These are phyloP conservation scores for Mycena galericulata DNA, from an alignment of 768 basidiomycete species.

Conservation along the genomic window DNA sequence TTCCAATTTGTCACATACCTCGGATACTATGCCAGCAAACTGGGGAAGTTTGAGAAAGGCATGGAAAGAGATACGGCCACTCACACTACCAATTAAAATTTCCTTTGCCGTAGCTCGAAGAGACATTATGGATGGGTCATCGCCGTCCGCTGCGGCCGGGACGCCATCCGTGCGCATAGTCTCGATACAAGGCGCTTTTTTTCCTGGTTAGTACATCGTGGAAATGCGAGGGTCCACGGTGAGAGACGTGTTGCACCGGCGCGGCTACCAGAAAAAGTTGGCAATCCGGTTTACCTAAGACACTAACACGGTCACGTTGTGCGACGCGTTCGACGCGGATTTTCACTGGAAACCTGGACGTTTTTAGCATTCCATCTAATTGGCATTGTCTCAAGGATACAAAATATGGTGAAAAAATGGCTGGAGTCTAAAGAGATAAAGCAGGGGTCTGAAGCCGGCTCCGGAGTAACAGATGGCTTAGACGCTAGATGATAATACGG, in stretches of 20 bases:
- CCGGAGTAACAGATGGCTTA: no score
- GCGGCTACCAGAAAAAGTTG: neutral
- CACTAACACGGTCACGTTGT: conserved; percentile 19
- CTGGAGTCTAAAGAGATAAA: no score
- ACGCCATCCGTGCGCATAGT: conserved; percentile 36
- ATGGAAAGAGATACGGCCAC: conserved; percentile 39
- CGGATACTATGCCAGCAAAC: conserved; percentile 88
- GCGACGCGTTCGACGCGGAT: neutral
- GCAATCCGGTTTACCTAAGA: neutral
- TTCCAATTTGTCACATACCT: conserved; percentile 29
- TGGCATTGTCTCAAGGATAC: no score
- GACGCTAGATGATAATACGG: no score
- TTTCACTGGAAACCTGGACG: neutral
- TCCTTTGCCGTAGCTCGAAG: conserved; percentile 55
- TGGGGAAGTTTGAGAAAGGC: conserved; percentile 41
- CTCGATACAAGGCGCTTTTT: conserved; percentile 1
- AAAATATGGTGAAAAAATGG: no score
- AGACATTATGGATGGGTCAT: conserved; percentile 35
- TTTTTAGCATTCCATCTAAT: no score
- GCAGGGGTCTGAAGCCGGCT: no score
- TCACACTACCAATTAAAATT: conserved; percentile 68
- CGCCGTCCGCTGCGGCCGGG: conserved; percentile 22
- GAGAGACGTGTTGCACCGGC: conserved; percentile 22
- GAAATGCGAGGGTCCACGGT: neutral
- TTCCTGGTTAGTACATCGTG: conserved; percentile 12